Base-by-base conservation (phyloP, 805 yeast genomes). In the Tetrapisispora phaffii region DNA sequence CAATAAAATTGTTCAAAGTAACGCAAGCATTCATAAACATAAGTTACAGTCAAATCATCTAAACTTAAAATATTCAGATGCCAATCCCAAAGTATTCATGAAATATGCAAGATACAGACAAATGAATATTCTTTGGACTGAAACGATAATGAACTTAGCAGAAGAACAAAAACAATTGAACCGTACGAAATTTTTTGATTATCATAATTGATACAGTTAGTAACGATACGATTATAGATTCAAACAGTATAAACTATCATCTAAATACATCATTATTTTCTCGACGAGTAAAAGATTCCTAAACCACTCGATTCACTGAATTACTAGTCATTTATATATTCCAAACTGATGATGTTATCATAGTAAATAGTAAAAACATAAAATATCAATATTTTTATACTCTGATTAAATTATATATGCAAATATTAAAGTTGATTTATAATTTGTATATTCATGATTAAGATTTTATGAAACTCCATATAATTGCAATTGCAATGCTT, bases 51-150 rank as follows among this genome's bases (percentile, higher is more conserved):
- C 48, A 37, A 48, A 49, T 13, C 34, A 32, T 15, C 55, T 73
- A 45, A 69, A 68, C 40, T 62, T 60, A 9, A 79, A 26, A 21
- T 28, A 12, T 19, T 26, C 86, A 0, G 89, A 85, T 56, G 72
- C 85, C 16, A 78, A 75, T 46, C 78, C 72, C 55, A 74, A 84
- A 33, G 85, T 81, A 52, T 69, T 86, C 32, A 75, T 71, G 2
- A 54, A 56, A 15, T 63, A 75, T 47, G 90, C 82, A 1, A 50
- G 55, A 24, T 59, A 63, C 44, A 62, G 65, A 36, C 65, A 68
- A 1, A 39, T 69, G 1, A 53, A 66, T 1, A 73, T 81, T 1
- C 72, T 72, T 1, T 65, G 71, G 39, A 82, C 82, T 58, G 56
- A 57, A 26, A 65, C 75, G 47, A 54, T 82, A 35, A 55, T 64